Base-by-base conservation (phyloP, 228 moss, liverwort and hornwort species). In the Sphagnum fallax region DNA sequence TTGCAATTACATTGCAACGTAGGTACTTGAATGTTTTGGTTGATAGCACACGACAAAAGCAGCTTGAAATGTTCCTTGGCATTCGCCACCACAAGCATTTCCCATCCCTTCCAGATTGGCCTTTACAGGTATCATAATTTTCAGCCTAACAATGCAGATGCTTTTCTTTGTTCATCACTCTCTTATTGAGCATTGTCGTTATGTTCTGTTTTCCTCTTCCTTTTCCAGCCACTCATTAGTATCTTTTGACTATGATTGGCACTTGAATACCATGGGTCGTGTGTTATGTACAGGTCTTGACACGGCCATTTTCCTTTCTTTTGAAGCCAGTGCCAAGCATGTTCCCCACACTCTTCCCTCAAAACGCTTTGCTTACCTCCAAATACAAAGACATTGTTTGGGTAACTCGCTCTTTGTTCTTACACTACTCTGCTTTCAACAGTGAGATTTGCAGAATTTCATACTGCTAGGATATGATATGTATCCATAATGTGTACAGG, bases 1-100 rank as follows among this genome's bases (percentile, higher is more conserved):
- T 98, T 83, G 97, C 91, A 61, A 98, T 98, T 50, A 98, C 97
- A 14, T 81, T 98, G 78, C 97, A 98, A 74, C 82, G 97, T 71
- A 87, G 97, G 73, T 93, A 90, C 73, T 76, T 90, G 52, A 98
- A 98, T 64, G 78, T 98, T 72, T 63, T 93, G 68, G 84, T 92
- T 82, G 97, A 98, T 75, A 93, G 93, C 75, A 85, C 90, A 14
- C 84, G 93, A 63, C 97, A 98, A 68, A 93, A 89, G 73, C 93
- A 98, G 75, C 87, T 98, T 58, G 97, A 98, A 81, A 91, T 90
- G 89, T 90, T 91, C 72, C 76, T 98, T 61, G 97, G 93, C 59
- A 83, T 91, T 72, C 87, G 93, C 72, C 70, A 84, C 53, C 86
- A 83, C 73, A 98, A 93, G 76, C 86, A 98, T 71, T 93, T 93